Conservation (phyloP, 106 monocot genomes). For the Chionographis japonica region DNA sequence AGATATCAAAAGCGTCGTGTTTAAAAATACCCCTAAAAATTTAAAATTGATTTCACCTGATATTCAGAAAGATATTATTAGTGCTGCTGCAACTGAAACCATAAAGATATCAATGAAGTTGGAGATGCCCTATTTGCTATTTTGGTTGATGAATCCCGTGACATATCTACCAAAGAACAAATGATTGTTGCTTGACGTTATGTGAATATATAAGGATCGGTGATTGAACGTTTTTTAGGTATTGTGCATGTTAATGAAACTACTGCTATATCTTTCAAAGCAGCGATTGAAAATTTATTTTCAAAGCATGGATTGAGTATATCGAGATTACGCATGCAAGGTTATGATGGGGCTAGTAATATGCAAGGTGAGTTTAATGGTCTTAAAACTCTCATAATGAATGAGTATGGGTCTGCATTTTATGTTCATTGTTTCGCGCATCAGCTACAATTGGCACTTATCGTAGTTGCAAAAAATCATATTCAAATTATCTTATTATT, state of each 20-base stretch:
- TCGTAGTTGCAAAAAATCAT: background rate
- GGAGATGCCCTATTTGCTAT: no score
- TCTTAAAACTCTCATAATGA: background rate
- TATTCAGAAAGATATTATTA: no score
- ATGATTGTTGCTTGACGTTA: no score
- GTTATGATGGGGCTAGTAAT: slow-evolving; percentile 1
- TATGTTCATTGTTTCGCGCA: background rate
- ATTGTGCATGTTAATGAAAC: background rate
- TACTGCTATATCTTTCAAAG: background rate
- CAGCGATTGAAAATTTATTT: background rate
- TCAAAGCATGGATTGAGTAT: background rate
- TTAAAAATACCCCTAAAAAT: no score
- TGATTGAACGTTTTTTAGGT: background rate
- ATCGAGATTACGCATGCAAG: no score
- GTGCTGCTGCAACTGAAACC: no score
- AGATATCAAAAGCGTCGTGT: no score
- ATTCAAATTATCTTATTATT: background rate
- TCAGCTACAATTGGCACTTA: background rate
- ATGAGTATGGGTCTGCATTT: background rate
- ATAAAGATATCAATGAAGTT: no score
- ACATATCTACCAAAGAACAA: no score
- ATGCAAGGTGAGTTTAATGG: background rate
- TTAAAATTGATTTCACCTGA: no score
- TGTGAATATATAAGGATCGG: background rate
- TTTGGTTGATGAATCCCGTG: no score